Conservation (phyloP, 1,284 basidiomycete genomes). For the Schizophyllum commune region DNA sequence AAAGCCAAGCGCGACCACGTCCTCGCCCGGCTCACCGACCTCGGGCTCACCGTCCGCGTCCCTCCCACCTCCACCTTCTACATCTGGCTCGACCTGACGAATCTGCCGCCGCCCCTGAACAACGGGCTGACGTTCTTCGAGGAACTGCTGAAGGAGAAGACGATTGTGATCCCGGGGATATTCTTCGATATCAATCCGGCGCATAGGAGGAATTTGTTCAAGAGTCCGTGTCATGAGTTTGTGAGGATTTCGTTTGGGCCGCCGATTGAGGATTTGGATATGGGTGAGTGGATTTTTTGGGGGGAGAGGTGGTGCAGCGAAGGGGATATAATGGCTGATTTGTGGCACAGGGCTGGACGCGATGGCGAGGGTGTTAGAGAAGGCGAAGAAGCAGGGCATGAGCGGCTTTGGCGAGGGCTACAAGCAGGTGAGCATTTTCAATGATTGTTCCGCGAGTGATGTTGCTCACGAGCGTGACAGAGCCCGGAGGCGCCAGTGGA, state of each 20-base stretch:
- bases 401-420: constrained; percentile 57
- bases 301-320: too few species aligned
- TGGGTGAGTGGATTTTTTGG: too few species aligned
- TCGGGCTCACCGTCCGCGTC: constrained; percentile 71
- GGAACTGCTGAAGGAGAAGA: constrained; percentile 85
- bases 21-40: constrained; percentile 68
- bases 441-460: neutral
- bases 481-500: neutral
- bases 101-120: constrained; percentile 74
- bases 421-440: constrained; percentile 8
- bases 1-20: constrained; percentile 88
- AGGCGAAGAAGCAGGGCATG: constrained; percentile 57
- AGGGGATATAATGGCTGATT: neutral
- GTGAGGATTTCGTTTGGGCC: constrained; percentile 87
- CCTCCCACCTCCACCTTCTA: constrained; percentile 81
- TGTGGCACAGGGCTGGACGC: constrained; percentile 66
- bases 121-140: constrained; percentile 95
- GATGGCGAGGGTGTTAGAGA: constrained; percentile 71
- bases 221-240: constrained; percentile 88
- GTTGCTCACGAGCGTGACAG: neutral
- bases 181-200: constrained; percentile 85
- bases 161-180: constrained; percentile 85
- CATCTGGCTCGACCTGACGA: constrained; percentile 84
- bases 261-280: constrained; percentile 74
- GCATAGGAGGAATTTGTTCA: constrained; percentile 81